phyloP scores from a whole-genome alignment of 2,329 filamentous ascomycete species.

The Alternaria longipes region DNA sequence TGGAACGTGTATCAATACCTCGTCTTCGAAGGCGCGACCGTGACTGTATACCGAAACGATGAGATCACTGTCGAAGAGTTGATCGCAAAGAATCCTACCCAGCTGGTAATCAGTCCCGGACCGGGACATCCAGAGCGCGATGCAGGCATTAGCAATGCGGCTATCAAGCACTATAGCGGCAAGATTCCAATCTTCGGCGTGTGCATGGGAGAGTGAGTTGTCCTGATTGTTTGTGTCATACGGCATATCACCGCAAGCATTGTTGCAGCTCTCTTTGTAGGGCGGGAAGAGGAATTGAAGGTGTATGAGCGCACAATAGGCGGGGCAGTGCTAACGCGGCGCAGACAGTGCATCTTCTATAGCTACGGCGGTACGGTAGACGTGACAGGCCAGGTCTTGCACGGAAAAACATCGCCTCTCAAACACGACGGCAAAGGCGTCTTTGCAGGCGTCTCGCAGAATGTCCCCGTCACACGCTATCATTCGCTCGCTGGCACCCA shows the following conservation, averaged over 20 bases:
- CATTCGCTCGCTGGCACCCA: conserved; percentile 95
- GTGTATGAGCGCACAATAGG: not conserved
- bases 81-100: conserved; percentile 84
- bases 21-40: conserved; percentile 90
- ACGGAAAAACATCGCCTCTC: conserved; percentile 94
- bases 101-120: conserved; percentile 93
- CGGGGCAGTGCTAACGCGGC: conserved; percentile 9
- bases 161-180: conserved; percentile 88
- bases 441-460: conserved; percentile 81
- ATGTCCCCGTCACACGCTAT: conserved; percentile 89
- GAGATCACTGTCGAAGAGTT: conserved; percentile 86
- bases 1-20: conserved; percentile 99
- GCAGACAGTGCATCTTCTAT: conserved; percentile 91
- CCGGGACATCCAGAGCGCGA: conserved; percentile 92
- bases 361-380: conserved; percentile 91
- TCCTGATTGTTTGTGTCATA: not conserved
- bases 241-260: too few relatives aligned
- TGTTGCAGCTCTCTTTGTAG: too few relatives aligned
- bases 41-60: conserved; percentile 92
- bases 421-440: conserved; percentile 92
- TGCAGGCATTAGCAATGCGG: conserved; percentile 91
- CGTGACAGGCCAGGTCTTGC: conserved; percentile 93
- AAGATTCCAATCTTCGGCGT: conserved; percentile 97
- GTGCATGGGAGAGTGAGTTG: conserved; percentile 90
- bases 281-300: not conserved